phyloP scores from a whole-genome alignment of 106 monocot species.

The Ottelia alismoides region DNA sequence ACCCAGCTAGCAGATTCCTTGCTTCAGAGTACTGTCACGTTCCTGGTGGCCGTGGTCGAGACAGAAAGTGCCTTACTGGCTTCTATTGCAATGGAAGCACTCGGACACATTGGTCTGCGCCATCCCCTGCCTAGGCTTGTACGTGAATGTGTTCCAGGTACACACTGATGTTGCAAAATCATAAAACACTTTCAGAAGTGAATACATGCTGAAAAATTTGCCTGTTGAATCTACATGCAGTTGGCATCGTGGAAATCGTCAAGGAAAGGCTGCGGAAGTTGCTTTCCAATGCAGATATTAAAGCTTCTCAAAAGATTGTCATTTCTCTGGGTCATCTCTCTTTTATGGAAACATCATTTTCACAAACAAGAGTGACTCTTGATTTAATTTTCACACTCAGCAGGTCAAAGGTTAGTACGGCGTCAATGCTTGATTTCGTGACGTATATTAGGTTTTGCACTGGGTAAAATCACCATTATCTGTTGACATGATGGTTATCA shows the following conservation, averaged over 20 bases:
- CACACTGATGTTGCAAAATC: neutral
- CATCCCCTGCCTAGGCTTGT: slow-evolving; percentile 37
- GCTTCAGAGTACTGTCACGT: too few species aligned
- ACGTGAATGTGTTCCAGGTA: slow-evolving; percentile 49
- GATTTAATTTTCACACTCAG: slow-evolving; percentile 77
- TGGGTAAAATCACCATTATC: too few species aligned
- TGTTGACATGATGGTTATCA: too few species aligned
- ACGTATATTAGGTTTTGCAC: too few species aligned
- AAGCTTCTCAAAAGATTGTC: slow-evolving; percentile 73
- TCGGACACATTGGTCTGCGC: slow-evolving; percentile 87
- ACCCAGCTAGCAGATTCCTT: too few species aligned
- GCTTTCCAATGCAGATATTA: slow-evolving; percentile 56
- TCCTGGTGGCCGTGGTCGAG: slow-evolving; percentile 52
- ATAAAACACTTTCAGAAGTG: neutral
- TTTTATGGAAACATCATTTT: slow-evolving; percentile 55
- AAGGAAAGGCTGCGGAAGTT: slow-evolving; percentile 56
- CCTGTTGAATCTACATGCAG: slow-evolving; percentile 17
- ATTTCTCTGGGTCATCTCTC: slow-evolving; percentile 86
- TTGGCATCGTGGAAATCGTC: slow-evolving; percentile 43
- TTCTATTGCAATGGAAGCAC: slow-evolving; percentile 78
- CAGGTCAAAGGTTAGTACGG: slow-evolving; percentile 73
- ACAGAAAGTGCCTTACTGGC: slow-evolving; percentile 57
- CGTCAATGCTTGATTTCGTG: too few species aligned
- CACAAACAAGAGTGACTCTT: slow-evolving; percentile 48
- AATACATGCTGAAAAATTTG: neutral